Evolutionary conservation across 148 eudicot species (phyloP).

Genomic region (Talinum fruticosum): DNA sequence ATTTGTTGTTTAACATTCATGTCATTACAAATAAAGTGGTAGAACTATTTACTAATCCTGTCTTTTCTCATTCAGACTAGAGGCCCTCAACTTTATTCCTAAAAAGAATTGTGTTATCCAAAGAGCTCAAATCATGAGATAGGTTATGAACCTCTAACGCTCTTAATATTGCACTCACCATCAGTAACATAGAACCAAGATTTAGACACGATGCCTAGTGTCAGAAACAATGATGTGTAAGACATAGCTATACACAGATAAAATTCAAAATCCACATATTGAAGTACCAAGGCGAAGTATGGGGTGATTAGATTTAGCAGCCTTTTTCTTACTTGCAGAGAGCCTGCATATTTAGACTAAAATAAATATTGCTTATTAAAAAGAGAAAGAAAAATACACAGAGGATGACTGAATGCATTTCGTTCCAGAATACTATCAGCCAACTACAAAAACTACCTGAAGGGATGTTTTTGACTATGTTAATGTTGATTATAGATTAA

Average conservation of each 20-base stretch:
- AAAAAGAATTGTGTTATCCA: neutral
- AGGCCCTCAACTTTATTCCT: neutral
- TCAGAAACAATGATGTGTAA: neutral
- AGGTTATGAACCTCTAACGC: neutral
- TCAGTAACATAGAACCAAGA: neutral
- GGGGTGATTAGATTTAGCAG: neutral
- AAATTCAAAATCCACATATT: neutral
- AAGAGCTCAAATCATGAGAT: neutral
- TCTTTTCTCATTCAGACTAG: neutral
- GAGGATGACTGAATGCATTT: no score
- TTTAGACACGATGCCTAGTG: neutral
- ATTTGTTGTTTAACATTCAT: neutral
- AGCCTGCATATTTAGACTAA: neutral
- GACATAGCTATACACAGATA: neutral
- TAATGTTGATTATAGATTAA: no score
- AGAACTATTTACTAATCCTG: neutral
- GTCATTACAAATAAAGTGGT: neutral
- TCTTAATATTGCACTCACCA: neutral
- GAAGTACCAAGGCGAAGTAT: no score
- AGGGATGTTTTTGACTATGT: no score
- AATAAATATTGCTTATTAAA: neutral
- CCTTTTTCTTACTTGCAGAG: neutral
- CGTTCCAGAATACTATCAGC: no score
- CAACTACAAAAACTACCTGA: no score
- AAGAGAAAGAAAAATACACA: no score